Conservation (phyloP, 805 yeast genomes). For the Schwanniomyces pseudopolymorphus region DNA sequence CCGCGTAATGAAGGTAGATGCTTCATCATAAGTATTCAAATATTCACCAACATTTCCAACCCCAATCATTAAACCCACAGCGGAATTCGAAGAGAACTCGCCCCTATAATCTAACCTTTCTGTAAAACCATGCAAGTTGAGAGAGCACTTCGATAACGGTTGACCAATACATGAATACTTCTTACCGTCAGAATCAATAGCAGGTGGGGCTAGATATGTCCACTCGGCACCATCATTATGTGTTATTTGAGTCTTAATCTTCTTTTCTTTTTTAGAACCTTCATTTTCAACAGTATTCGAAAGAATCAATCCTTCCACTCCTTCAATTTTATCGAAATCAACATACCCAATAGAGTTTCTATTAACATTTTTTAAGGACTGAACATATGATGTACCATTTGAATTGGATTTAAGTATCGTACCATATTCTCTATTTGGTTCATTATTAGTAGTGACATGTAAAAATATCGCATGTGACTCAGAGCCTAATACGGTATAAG, state of each 20-base stretch:
- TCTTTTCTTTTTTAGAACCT: conserved; percentile 43
- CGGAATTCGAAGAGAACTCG: conserved; percentile 83
- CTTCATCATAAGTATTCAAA: conserved; percentile 49
- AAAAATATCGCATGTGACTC: conserved; percentile 70
- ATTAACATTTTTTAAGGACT: conserved; percentile 68
- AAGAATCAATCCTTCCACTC: conserved; percentile 80
- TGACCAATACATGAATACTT: conserved; percentile 52
- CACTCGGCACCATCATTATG: conserved; percentile 93
- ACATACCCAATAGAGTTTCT: conserved; percentile 73
- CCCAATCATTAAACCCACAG: conserved; percentile 85
- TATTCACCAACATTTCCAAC: conserved; percentile 85
- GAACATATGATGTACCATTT: conserved; percentile 84
- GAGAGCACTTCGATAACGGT: conserved; percentile 62
- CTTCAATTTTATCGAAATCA: conserved; percentile 82
- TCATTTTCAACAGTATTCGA: conserved; percentile 68
- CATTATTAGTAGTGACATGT: conserved; percentile 71
- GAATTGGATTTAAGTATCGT: conserved; percentile 83
- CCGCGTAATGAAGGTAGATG: conserved; percentile 73
- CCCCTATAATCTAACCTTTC: conserved; percentile 84
- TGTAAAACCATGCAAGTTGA: conserved; percentile 87
- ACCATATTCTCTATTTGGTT: conserved; percentile 62
- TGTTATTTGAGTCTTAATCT: conserved; percentile 69
- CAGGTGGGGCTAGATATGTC: conserved; percentile 71
- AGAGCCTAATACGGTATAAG: conserved; percentile 77
- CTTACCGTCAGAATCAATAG: conserved; percentile 58